These are phyloP conservation scores for Myxozyma neglecta DNA, from an alignment of 805 yeast species.

Conservation along the genomic window DNA sequence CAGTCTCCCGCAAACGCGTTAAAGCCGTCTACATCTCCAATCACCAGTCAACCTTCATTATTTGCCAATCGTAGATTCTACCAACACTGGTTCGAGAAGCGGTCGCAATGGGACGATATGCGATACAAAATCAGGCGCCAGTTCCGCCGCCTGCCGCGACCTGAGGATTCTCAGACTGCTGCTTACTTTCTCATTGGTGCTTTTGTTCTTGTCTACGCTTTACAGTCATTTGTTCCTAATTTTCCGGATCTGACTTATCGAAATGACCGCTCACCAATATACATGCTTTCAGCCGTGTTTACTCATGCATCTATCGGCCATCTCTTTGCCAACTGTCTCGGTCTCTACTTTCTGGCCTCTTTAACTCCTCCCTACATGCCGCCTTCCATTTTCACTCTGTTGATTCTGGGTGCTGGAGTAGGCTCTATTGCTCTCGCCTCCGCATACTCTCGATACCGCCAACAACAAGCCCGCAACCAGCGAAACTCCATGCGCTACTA, in stretches of 20 bases:
- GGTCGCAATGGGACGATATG: constrained; percentile 4
- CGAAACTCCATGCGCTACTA: background rate
- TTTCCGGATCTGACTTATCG: constrained; percentile 15
- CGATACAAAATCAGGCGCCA: constrained; percentile 3
- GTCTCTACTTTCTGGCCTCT: constrained; percentile 7
- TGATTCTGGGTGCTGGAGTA: constrained; percentile 15
- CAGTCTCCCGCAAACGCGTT: too few relatives aligned
- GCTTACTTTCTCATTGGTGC: constrained; percentile 15
- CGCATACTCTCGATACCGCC: background rate
- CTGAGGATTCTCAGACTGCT: background rate
- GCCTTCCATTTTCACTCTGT: constrained; percentile 6
- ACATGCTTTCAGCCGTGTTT: constrained; percentile 17
- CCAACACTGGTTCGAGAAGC: constrained; percentile 23
- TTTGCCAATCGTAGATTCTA: constrained; percentile 1
- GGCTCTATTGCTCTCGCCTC: constrained; percentile 6
- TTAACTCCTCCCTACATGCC: constrained; percentile 19
- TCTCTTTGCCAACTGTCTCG: constrained; percentile 16
- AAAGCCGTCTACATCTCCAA: too few relatives aligned
- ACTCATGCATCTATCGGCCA: constrained; percentile 16
- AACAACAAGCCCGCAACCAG: background rate
- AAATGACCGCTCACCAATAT: background rate
- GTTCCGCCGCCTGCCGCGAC: background rate
- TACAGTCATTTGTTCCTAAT: constrained; percentile 15
- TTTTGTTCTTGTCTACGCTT: constrained; percentile 13
- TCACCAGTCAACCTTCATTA: too few relatives aligned